These are phyloP conservation scores for Cryptococcus maquisensis DNA, from an alignment of 1,284 basidiomycete genomes.

Conservation along the genomic window DNA sequence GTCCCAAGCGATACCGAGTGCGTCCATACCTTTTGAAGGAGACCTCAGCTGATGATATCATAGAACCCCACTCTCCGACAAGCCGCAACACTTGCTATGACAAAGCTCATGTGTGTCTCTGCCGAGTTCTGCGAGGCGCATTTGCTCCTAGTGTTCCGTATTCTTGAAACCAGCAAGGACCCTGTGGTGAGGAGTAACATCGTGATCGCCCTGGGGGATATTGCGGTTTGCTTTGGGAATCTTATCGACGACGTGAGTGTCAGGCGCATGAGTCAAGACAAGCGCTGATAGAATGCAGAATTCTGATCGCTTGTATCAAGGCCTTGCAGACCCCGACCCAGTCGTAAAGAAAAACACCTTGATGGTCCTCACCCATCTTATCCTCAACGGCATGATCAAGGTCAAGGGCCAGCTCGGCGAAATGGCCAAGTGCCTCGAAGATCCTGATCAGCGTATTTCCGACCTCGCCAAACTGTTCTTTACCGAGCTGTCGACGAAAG, in stretches of 20 bases:
- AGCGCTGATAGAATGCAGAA: constrained; percentile 52
- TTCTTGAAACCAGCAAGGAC: constrained; percentile 85
- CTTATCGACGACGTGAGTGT: constrained; percentile 75
- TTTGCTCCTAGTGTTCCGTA: constrained; percentile 83
- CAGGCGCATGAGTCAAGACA: neutral
- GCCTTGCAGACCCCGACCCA: constrained; percentile 77
- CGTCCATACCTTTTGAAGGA: constrained; percentile 9
- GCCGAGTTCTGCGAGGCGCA: constrained; percentile 89
- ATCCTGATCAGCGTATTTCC: constrained; percentile 80
- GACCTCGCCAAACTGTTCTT: constrained; percentile 98
- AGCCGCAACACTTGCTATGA: constrained; percentile 81
- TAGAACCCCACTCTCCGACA: constrained; percentile 82
- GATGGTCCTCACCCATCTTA: constrained; percentile 97
- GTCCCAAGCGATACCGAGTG: constrained; percentile 79
- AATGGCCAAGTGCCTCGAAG: constrained; percentile 98
- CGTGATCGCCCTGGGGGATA: constrained; percentile 94
- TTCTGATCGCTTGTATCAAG: constrained; percentile 90
- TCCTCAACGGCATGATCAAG: constrained; percentile 98
- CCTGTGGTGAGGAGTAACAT: constrained; percentile 89
- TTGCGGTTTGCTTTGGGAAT: constrained; percentile 92
- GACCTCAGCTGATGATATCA: neutral
- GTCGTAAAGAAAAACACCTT: constrained; percentile 98
- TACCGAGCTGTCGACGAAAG: constrained; percentile 88
- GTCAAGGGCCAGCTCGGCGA: constrained; percentile 98
- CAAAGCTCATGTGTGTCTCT: constrained; percentile 95